Evolutionary conservation across 192 early-diverging fungal species (phyloP).

Genomic region (Podila verticillata): DNA sequence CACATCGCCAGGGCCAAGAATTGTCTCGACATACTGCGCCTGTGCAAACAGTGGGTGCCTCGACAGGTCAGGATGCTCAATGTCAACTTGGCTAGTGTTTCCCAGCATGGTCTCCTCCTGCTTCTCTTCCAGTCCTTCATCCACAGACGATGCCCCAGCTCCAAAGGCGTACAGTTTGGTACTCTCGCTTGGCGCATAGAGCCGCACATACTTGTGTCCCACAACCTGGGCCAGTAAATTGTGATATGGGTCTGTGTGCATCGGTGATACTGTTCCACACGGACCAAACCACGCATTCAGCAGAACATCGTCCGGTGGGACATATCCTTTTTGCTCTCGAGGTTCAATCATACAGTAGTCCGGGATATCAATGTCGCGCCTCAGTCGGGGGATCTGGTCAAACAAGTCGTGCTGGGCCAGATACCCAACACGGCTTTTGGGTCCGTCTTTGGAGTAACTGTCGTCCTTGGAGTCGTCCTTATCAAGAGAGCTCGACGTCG

Average conservation of each 20-base stretch:
- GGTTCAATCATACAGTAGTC: slow-evolving; percentile 78
- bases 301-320: slow-evolving; percentile 56
- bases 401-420: slow-evolving; percentile 91
- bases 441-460: not conserved
- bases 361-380: slow-evolving; percentile 75
- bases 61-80: slow-evolving; percentile 66
- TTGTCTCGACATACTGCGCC: slow-evolving; percentile 72
- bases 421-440: slow-evolving; percentile 60
- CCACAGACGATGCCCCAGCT: not conserved
- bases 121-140: not conserved
- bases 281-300: slow-evolving; percentile 90
- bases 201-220: slow-evolving; percentile 80
- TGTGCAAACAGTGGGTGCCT: slow-evolving; percentile 65
- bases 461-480: not conserved
- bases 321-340: slow-evolving; percentile 29
- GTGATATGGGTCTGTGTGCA: slow-evolving; percentile 84
- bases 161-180: slow-evolving; percentile 71
- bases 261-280: slow-evolving; percentile 78
- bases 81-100: slow-evolving; percentile 85
- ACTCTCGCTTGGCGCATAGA: slow-evolving; percentile 74
- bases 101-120: slow-evolving; percentile 52
- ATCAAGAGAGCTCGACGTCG: not conserved
- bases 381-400: slow-evolving; percentile 74
- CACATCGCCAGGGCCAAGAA: slow-evolving; percentile 80
- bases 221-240: slow-evolving; percentile 89